Conservation (phyloP, 306 rosid genomes). For the Acacia acuminata region DNA sequence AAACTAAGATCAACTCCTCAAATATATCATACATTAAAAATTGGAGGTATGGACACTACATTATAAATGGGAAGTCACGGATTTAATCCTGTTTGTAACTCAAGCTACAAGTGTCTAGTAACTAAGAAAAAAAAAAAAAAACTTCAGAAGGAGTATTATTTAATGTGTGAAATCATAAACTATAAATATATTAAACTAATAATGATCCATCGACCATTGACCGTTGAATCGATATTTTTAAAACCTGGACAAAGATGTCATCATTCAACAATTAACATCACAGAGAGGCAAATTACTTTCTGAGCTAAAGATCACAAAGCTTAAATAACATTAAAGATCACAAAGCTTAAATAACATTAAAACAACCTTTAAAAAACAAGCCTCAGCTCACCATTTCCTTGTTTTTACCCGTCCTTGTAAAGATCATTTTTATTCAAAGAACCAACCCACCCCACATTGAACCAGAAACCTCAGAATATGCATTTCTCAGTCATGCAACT, state of each 20-base stretch:
- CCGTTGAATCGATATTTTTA: neutral
- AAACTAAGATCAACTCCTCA: too few relatives aligned
- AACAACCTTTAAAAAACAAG: conserved; percentile 6
- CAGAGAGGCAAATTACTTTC: neutral
- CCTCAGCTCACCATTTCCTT: conserved; percentile 4
- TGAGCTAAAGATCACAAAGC: neutral
- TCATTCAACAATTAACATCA: neutral
- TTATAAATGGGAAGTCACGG: too few relatives aligned
- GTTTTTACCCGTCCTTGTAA: neutral
- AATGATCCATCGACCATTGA: neutral
- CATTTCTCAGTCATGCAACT: conserved; percentile 5
- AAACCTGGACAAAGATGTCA: neutral
- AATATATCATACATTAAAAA: too few relatives aligned
- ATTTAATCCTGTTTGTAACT: too few relatives aligned
- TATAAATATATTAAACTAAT: too few relatives aligned
- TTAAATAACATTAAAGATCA: neutral
- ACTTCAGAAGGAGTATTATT: too few relatives aligned
- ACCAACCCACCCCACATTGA: conserved; percentile 14
- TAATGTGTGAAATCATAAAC: neutral
- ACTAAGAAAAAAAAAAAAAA: too few relatives aligned
- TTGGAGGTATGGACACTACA: too few relatives aligned
- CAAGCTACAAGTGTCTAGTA: too few relatives aligned
- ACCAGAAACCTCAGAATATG: conserved; percentile 23
- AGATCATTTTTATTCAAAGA: conserved; percentile 2
- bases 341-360: neutral